These are phyloP conservation scores for Durio zibethinus DNA, from an alignment of 345 rosid genomes.

Conservation along the genomic window DNA sequence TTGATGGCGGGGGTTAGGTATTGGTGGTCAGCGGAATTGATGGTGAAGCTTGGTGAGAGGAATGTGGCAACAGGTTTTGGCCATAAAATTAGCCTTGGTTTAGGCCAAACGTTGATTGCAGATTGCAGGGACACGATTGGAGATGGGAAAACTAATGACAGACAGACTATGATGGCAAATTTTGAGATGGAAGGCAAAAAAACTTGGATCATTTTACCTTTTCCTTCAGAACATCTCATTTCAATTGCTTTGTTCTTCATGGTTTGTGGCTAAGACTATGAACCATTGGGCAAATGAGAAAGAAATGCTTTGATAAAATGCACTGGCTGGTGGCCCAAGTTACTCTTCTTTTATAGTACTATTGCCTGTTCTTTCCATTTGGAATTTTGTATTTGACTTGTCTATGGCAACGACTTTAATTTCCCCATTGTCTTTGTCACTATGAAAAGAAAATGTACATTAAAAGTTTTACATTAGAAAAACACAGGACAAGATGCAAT, in stretches of 20 bases:
- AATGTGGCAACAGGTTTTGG: conserved; percentile 39
- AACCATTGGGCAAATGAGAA: neutral
- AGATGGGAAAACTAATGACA: neutral
- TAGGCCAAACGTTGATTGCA: conserved; percentile 63
- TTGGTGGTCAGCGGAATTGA: conserved; percentile 42
- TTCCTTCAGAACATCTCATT: neutral
- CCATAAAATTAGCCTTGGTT: conserved; percentile 61
- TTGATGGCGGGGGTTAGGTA: conserved; percentile 49
- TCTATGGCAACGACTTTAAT: neutral
- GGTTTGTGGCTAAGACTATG: neutral
- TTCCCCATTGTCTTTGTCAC: neutral
- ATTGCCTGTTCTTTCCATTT: neutral
- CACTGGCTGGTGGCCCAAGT: neutral
- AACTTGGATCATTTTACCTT: neutral
- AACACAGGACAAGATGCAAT: no score
- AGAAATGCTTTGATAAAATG: neutral
- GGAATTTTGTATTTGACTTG: neutral
- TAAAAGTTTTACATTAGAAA: no score
- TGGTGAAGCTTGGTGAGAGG: conserved; percentile 52
- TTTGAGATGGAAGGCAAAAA: neutral
- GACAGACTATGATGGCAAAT: neutral
- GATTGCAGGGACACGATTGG: neutral
- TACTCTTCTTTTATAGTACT: neutral
- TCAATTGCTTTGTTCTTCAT: neutral
- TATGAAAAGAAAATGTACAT: no score